These are phyloP conservation scores for Microcos paniculata DNA, from an alignment of 345 rosid genomes.

Conservation along the genomic window DNA sequence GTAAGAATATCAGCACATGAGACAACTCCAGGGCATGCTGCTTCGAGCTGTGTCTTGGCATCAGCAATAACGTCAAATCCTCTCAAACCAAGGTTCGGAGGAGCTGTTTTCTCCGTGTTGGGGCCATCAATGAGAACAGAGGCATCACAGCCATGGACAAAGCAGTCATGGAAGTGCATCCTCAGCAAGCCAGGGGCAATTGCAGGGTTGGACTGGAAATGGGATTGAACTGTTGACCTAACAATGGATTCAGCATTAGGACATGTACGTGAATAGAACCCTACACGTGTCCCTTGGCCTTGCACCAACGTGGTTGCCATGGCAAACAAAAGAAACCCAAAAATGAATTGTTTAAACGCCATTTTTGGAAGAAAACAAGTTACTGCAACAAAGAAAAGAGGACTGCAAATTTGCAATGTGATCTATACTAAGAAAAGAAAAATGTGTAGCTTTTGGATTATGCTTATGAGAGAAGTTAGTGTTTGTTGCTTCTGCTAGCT, in stretches of 20 bases:
- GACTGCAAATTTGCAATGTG: neutral
- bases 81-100: conserved; percentile 31
- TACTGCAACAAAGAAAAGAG: neutral
- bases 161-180: conserved; percentile 43
- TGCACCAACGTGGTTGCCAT: conserved; percentile 7
- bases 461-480: neutral
- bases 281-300: conserved; percentile 28
- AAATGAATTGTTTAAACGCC: neutral
- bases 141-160: conserved; percentile 42
- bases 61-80: conserved; percentile 42
- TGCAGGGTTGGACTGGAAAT: conserved; percentile 24
- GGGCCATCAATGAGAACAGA: conserved; percentile 33
- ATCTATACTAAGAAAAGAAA: neutral
- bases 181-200: conserved; percentile 39
- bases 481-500: neutral
- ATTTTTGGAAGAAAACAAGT: neutral
- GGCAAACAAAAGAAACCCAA: neutral
- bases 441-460: neutral
- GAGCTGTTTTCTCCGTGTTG: conserved; percentile 31
- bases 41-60: conserved; percentile 30
- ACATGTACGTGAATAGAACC: neutral
- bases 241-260: neutral
- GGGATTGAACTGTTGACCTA: conserved; percentile 20
- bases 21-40: neutral
- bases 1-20: neutral